Percentiles rank a stretch among this genome's conserved stretches.
Conservation (phyloP, 768 basidiomycete species). For the Boletus subcaerulescens region DNA sequence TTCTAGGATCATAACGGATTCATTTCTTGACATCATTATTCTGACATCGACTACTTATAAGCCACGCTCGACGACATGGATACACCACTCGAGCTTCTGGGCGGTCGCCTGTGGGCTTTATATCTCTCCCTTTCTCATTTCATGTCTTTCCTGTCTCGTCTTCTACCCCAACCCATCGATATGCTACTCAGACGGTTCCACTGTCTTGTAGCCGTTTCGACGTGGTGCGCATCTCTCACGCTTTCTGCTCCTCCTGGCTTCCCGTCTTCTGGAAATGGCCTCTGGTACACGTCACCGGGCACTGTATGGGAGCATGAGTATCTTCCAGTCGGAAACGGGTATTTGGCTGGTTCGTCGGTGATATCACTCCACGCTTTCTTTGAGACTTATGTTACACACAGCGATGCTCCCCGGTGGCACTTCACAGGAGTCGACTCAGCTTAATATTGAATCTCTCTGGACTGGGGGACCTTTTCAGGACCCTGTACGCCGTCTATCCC, state of each 20-base stretch:
- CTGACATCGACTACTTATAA: neutral
- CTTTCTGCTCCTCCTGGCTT: constrained; percentile 44
- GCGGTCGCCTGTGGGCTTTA: constrained; percentile 15
- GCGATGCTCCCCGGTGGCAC: constrained; percentile 68
- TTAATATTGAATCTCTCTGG: constrained; percentile 80
- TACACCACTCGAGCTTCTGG: constrained; percentile 14
- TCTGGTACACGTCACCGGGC: constrained; percentile 63
- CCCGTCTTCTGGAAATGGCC: constrained; percentile 68
- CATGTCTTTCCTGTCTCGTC: constrained; percentile 14
- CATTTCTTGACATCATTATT: neutral
- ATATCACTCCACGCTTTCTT: neutral
- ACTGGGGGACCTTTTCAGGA: constrained; percentile 70
- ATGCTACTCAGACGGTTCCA: constrained; percentile 17
- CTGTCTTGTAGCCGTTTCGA: constrained; percentile 20
- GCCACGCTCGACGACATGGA: constrained; percentile 20
- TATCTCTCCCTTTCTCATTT: constrained; percentile 8
- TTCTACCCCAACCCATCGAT: constrained; percentile 18
- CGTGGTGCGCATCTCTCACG: constrained; percentile 14
- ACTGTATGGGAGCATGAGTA: constrained; percentile 55
- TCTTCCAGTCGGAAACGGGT: constrained; percentile 74
- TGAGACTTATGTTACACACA: constrained; percentile 20
- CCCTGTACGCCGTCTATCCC: constrained; percentile 39
- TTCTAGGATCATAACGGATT: neutral
- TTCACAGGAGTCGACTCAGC: constrained; percentile 54
- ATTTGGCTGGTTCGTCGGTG: constrained; percentile 48